Base-by-base conservation (phyloP, 1,284 basidiomycete species). In the Heterobasidion occidentale region DNA sequence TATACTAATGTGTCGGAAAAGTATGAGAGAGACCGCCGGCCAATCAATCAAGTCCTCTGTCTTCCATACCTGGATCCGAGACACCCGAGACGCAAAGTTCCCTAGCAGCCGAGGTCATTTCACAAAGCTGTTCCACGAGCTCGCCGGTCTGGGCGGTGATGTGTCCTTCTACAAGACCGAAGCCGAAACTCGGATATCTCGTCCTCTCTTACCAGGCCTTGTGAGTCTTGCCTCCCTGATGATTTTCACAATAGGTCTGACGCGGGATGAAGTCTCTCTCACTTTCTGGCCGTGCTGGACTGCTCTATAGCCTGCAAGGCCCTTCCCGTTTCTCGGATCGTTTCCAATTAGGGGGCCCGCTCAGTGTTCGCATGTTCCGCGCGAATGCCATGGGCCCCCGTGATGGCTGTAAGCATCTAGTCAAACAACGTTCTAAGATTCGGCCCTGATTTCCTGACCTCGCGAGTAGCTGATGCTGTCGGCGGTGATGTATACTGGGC, bases 291-390 rank as follows among this genome's bases (percentile, higher is more conserved):
- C 79, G 82, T 17, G 71, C 78, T 0, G 92, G 92, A 6, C 58
- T 86, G 19, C 70, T 93, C 3, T 81, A 79, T 66, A 77, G 80
- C 36, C 65, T 89, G 5, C 66, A 68, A 7, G 67, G 70, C 14
- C 71, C 72, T 14, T 74, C 81, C 33, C 77, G 79, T 52, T 89
- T 91, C 67, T 83, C 80, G 38, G 97, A 99, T 70, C 83, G 93
- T 5, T 96, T 95, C 68, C 94, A 96, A 63, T 79, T 98, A 0
- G 97, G 96, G 34, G 97, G 96, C 0, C 94, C 97, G 0, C 85
- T 89, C n/a, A 91, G 84, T 51, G 78, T 99, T 2, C 78, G 97
- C 33, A 88, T 89, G 59, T 98, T 98, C 77, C 84, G 83, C 57
- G 77, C 84, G 34, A 95, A 94, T 64, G 81, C 88, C 1, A 77